Conservation (phyloP, 306 rosid genomes). For the Pterocarpus macrocarpus region DNA sequence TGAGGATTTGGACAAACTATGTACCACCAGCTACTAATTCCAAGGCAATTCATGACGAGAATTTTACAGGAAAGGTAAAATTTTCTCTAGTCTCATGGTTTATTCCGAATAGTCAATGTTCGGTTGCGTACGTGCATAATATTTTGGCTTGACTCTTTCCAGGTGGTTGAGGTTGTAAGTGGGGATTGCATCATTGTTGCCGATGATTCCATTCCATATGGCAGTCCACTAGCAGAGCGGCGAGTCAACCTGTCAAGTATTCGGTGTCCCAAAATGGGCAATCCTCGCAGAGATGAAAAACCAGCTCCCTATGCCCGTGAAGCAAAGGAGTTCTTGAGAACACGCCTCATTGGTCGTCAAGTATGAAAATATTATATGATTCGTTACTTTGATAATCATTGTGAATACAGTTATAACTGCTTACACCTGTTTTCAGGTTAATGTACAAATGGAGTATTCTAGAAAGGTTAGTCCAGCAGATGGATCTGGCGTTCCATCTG, state of each 20-base stretch:
- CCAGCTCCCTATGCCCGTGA: constrained; percentile 94
- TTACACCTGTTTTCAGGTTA: constrained; percentile 59
- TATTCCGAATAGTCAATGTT: constrained; percentile 22
- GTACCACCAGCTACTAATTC: constrained; percentile 83
- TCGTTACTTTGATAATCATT: constrained; percentile 18
- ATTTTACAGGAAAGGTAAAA: constrained; percentile 85
- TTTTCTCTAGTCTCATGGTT: constrained; percentile 1
- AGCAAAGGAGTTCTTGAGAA: constrained; percentile 88
- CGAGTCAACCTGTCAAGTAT: constrained; percentile 89
- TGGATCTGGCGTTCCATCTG: constrained; percentile 62
- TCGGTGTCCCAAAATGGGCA: constrained; percentile 89
- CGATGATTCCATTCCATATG: constrained; percentile 77
- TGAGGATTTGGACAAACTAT: constrained; percentile 81
- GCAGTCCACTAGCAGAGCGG: constrained; percentile 82
- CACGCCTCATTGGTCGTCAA: constrained; percentile 81
- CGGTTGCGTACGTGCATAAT: not conserved
- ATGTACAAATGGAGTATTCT: constrained; percentile 88
- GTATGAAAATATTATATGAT: constrained; percentile 55
- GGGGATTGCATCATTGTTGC: constrained; percentile 88
- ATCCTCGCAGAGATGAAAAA: constrained; percentile 88
- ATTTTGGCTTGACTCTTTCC: constrained; percentile 39
- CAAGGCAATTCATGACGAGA: constrained; percentile 85
- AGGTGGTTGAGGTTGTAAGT: constrained; percentile 93
- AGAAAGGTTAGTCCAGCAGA: constrained; percentile 67
- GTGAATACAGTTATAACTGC: constrained; percentile 5